phyloP scores from a whole-genome alignment of 2,329 filamentous ascomycete genomes.

The Sphaerulina musiva region DNA sequence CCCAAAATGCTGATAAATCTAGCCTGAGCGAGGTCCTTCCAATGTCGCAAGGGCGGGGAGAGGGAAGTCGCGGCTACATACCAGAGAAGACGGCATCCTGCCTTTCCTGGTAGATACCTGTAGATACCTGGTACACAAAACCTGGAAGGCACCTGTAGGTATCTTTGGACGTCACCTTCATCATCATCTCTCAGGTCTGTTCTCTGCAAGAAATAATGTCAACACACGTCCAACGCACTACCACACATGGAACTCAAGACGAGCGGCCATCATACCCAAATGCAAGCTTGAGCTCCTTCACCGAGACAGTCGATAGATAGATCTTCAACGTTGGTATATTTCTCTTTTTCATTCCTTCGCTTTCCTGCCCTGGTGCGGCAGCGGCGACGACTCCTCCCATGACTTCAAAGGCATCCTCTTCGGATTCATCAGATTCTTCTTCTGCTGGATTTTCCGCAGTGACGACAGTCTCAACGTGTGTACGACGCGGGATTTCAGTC shows the following conservation, averaged over 20 bases:
- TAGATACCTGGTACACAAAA: too few species aligned
- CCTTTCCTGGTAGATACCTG: too few species aligned
- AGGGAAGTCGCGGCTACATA: too few species aligned
- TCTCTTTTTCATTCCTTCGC: constrained; percentile 43
- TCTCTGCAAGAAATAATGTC: constrained; percentile 7
- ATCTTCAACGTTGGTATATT: constrained; percentile 53
- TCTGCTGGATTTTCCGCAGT: constrained; percentile 3
- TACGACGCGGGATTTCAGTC: constrained; percentile 18
- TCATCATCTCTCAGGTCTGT: constrained; percentile 3
- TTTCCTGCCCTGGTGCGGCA: constrained; percentile 32
- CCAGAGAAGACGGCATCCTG: too few species aligned
- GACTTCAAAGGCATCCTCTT: constrained; percentile 26
- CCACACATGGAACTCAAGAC: not conserved
- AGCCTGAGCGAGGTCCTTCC: too few species aligned
- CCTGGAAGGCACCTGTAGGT: too few species aligned
- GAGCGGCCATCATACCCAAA: constrained; percentile 33
- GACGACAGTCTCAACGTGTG: too few species aligned
- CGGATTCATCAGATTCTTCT: constrained; percentile 15
- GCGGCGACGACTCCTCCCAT: constrained; percentile 15
- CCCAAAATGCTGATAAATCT: too few species aligned
- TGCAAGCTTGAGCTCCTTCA: constrained; percentile 51
- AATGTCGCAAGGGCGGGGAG: too few species aligned
- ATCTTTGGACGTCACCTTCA: too few species aligned
- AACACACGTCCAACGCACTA: not conserved
- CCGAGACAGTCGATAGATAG: constrained; percentile 50